Base-by-base conservation (phyloP, 768 basidiomycete species). In the Serendipita indica region DNA sequence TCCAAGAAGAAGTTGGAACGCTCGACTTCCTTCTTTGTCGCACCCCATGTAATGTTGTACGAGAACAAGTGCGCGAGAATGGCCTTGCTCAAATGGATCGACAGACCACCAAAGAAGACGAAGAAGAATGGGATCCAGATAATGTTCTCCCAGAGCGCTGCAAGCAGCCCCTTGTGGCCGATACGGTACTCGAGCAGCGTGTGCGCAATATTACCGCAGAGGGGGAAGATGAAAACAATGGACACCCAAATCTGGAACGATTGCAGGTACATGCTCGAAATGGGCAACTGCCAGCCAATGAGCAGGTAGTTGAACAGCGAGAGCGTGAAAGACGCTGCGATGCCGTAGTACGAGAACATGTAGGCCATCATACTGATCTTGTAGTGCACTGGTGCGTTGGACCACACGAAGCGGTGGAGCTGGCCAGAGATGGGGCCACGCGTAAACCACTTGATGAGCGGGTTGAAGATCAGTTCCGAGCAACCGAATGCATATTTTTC, bases 1-100 rank as follows among this genome's bases (percentile, higher is more conserved):
- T 94, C 90, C 58, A 85, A 79, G 79, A 86, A 91, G 74, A 94
- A 91, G 67, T 91, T 92, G 3, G 85, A 87, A 52, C 80, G 76
- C 69, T 91, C 84, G 39, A 92, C 87, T 69, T 88, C 86, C 78
- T 54, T 54, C 49, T 54, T 54, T 54, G 49, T 54, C 16, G 49
- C 49, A 25, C 49, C 49, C 49, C 49, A 46, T 46, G 45, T 46
- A 20, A 46, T 84, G 69, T 86, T 82, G 71, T 83, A 84, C 3
- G 82, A 84, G 69, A 86, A 83, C 70, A 84, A 60, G 63, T 86
- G 83, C 1, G 84, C 80, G 20, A 85, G 73, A 33, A 86, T 71
- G 1, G 84, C 79, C 25, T n/a, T 39, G 37, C 57, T 16, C 4
- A 58, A 25, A 22, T 58, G 37, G 39, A 28, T 16, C 12, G 57